Conservation (phyloP, 257 asterid genomes). For the Avicennia marina region DNA sequence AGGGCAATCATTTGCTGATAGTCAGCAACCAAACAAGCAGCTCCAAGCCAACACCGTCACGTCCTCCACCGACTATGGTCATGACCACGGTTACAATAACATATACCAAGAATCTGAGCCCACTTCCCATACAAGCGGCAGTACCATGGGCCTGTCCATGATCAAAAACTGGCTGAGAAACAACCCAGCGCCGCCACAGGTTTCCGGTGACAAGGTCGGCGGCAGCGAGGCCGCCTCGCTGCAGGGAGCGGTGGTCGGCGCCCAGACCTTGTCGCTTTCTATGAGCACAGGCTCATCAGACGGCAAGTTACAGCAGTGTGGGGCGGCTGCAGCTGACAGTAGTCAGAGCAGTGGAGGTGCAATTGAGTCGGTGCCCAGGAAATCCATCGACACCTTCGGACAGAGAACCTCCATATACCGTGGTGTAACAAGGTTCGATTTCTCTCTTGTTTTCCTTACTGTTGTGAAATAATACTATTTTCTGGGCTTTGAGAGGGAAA, state of each 20-base stretch:
- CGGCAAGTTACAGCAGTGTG: conserved; percentile 29
- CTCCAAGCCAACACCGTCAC: conserved; percentile 17
- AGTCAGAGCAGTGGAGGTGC: conserved; percentile 34
- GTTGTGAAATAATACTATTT: background rate
- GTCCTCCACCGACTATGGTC: background rate
- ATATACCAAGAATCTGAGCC: conserved; percentile 28
- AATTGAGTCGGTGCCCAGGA: conserved; percentile 53
- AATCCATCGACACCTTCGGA: conserved; percentile 73
- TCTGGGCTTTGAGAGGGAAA: background rate
- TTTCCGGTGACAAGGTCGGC: conserved; percentile 18
- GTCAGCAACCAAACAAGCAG: conserved; percentile 10
- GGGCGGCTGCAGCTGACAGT: conserved; percentile 14
- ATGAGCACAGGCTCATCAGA: conserved; percentile 62
- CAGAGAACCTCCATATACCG: conserved; percentile 91
- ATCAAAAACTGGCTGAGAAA: conserved; percentile 76
- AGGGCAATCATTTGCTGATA: conserved; percentile 23
- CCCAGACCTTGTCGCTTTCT: conserved; percentile 59
- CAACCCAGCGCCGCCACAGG: conserved; percentile 37
- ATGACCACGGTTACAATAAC: background rate
- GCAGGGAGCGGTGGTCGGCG: background rate
- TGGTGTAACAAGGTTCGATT: conserved; percentile 57
- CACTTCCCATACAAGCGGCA: conserved; percentile 2
- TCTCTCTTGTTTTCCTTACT: background rate
- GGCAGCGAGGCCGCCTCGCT: conserved; percentile 9
- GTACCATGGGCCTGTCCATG: conserved; percentile 67